A percentile compares a stretch with the other conserved stretches of the same genome.
phyloP scores from a whole-genome alignment of 2,329 filamentous ascomycete genomes.

The Didymella keratinophila region DNA sequence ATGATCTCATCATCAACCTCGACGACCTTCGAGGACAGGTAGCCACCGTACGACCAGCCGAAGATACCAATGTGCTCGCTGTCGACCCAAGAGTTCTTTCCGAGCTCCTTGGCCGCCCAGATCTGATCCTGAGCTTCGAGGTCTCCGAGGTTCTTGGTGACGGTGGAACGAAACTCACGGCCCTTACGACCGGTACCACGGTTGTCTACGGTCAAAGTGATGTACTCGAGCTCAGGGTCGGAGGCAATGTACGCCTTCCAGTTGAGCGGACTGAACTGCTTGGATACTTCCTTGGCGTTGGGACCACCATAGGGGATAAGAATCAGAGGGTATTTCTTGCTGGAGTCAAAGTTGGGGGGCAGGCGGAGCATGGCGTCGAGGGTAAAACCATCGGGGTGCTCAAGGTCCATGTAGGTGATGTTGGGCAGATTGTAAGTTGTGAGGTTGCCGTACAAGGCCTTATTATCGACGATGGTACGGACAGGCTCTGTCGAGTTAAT shows the following conservation, averaged over 20 bases:
- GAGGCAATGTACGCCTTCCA: constrained; percentile 72
- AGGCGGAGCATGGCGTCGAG: constrained; percentile 72
- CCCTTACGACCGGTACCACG: constrained; percentile 72
- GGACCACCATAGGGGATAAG: constrained; percentile 75
- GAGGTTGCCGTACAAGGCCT: constrained; percentile 63
- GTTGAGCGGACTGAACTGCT: constrained; percentile 62
- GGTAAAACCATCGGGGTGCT: constrained; percentile 67
- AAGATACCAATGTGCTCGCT: constrained; percentile 69
- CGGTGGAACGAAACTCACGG: constrained; percentile 66
- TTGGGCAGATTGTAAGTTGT: constrained; percentile 69
- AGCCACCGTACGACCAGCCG: constrained; percentile 75
- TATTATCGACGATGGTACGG: constrained; percentile 67
- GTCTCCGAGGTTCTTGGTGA: constrained; percentile 67
- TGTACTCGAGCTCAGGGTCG: constrained; percentile 72
- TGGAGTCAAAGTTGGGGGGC: constrained; percentile 68
- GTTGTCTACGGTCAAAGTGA: constrained; percentile 73
- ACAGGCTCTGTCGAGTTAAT: constrained; percentile 64
- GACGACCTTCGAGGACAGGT: constrained; percentile 70
- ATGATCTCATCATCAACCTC: constrained; percentile 69
- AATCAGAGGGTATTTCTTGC: constrained; percentile 70
- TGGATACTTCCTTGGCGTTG: constrained; percentile 67
- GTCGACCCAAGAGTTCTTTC: constrained; percentile 64
- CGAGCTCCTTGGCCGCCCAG: constrained; percentile 68
- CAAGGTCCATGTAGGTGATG: constrained; percentile 69
- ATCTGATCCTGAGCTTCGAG: constrained; percentile 73